These are phyloP conservation scores for Parasitella parasitica DNA, from an alignment of 371 early-diverging fungal species.

Conservation along the genomic window DNA sequence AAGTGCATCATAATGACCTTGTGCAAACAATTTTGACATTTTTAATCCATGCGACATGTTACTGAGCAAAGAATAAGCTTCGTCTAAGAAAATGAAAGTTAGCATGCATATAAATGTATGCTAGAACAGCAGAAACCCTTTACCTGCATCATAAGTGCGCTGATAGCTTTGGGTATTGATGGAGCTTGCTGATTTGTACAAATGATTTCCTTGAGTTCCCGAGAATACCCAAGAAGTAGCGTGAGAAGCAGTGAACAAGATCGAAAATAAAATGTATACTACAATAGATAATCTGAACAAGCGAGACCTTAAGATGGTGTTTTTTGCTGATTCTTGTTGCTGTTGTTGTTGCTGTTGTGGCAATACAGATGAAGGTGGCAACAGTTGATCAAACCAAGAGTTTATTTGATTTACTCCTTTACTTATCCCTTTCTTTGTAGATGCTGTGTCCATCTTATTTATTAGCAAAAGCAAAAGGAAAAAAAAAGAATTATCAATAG, in stretches of 20 bases:
- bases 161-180: conserved; percentile 13
- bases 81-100: conserved; percentile 12
- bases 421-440: not conserved
- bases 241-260: conserved; percentile 35
- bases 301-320: conserved; percentile 14
- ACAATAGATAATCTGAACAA: conserved; percentile 29
- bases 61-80: conserved; percentile 35
- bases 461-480: not conserved
- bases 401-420: not conserved
- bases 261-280: conserved; percentile 39
- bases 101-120: not conserved
- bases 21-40: conserved; percentile 46
- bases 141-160: conserved; percentile 48
- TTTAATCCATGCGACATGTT: conserved; percentile 44
- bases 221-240: conserved; percentile 24
- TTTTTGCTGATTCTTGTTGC: conserved; percentile 16
- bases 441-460: not conserved
- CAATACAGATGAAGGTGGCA: conserved; percentile 1
- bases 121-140: not conserved
- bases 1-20: conserved; percentile 22
- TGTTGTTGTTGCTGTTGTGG: conserved; percentile 2
- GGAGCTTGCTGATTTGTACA: not conserved
- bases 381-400: conserved; percentile 8
- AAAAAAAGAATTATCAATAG: conserved; percentile 1
- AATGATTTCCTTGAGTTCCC: not conserved